Evolutionary conservation across 331 rosid genomes (phyloP).

Genomic region (Saraca asoca): DNA sequence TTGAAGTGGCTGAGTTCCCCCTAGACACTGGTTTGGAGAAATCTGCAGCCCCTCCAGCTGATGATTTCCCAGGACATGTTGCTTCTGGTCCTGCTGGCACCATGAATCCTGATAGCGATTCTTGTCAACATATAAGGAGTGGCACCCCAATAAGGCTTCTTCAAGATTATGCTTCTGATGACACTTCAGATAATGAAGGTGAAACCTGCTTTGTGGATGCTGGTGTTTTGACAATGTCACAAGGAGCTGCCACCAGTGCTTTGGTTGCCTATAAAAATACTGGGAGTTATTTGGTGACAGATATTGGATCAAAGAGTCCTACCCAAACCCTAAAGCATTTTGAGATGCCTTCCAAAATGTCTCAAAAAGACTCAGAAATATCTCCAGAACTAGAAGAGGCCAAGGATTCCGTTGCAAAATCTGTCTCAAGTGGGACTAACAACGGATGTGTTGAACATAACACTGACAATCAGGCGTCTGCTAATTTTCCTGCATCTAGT

Average conservation of each 20-base stretch:
- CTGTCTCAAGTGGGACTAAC: conserved; percentile 32
- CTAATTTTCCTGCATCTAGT: conserved; percentile 31
- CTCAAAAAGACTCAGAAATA: conserved; percentile 39
- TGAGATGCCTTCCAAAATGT: conserved; percentile 37
- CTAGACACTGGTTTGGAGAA: conserved; percentile 30
- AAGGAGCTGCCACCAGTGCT: conserved; percentile 41
- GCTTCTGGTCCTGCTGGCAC: conserved; percentile 45
- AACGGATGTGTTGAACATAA: conserved; percentile 40
- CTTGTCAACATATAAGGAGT: conserved; percentile 42
- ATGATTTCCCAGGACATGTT: conserved; percentile 30
- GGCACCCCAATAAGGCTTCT: conserved; percentile 75
- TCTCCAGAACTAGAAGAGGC: conserved; percentile 40
- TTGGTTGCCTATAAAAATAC: conserved; percentile 36
- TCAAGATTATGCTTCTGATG: conserved; percentile 90
- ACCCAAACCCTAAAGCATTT: conserved; percentile 32
- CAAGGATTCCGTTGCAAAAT: conserved; percentile 30
- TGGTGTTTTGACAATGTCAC: conserved; percentile 36
- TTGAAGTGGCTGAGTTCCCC: conserved; percentile 40
- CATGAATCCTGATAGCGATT: conserved; percentile 33
- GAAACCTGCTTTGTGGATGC: conserved; percentile 39
- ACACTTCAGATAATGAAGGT: conserved; percentile 59
- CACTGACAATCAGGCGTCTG: conserved; percentile 44
- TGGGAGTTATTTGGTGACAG: conserved; percentile 36
- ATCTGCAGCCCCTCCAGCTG: conserved; percentile 31
- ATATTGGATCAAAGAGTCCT: conserved; percentile 39